Base-by-base conservation (phyloP, 2,329 filamentous ascomycete species). In the Rutstroemia sp. region DNA sequence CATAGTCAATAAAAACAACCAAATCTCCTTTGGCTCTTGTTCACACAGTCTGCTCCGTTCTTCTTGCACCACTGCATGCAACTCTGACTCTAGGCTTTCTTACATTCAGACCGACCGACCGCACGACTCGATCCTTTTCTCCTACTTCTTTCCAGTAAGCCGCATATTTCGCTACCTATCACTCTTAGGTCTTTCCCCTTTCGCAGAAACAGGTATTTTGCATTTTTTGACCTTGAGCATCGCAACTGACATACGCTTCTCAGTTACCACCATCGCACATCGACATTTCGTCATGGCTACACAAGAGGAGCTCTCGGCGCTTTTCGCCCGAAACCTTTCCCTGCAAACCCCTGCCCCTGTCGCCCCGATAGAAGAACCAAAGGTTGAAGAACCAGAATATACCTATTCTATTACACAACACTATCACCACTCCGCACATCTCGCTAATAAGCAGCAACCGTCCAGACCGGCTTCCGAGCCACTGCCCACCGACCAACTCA, bases 391-490 rank as follows among this genome's bases (percentile, higher is more conserved):
- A 45, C 70, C 76, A 54, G 73, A 77, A 21, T 85, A 89, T 60
- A 76, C 80, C 60, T 95, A 94, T 73, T 84, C 80, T 57, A 82
- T 88, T 63, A 88, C 88, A 9, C 86, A 89, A 67, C 90, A 95
- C 71, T 95, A 95, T 71, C 86, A 87, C 61, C 89, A 92, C 68
- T 90, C 89, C 8, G 76, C 86, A 46, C 89, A 95, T 69, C 68
- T 85, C 59, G 76, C 69, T 48, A 71, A 73, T 19, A 75, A 12
- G 30, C 30, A 76, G 54, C 70, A 75, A 27, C 66, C 70, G 1
- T 72, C 73, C 57, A 72, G 76, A 51, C 76, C 73, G 19, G 77
- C 76, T 21, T 83, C 77, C 14, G 78, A 79, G 60, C 77, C 77
- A 5, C 73, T 73, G 36, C 73, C 75, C 64, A 74, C 72, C 38